Evolutionary conservation across 192 early-diverging fungal genomes (phyloP).

Genomic region (Diversispora eburnea): DNA sequence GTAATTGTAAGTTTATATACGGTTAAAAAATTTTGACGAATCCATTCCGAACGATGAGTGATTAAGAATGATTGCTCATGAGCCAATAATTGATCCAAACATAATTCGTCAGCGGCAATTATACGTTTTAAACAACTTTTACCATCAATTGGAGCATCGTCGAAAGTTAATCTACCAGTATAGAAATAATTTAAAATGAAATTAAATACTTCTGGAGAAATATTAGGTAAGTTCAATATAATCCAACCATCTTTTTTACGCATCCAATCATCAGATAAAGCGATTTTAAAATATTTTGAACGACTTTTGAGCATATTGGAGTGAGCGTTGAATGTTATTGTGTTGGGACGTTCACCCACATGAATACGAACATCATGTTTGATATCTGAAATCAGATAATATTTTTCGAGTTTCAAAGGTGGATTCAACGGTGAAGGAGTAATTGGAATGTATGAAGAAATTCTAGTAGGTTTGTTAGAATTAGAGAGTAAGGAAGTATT

Average conservation of each 20-base stretch:
- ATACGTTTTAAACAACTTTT: constrained; percentile 4
- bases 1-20: not conserved
- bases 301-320: not conserved
- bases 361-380: not conserved
- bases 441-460: no score
- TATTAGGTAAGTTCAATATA: not conserved
- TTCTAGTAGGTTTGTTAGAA: no score
- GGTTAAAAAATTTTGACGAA: not conserved
- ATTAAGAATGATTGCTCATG: not conserved
- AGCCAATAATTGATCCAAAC: not conserved
- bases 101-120: not conserved
- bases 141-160: not conserved
- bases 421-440: no score
- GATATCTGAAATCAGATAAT: not conserved
- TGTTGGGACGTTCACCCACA: not conserved
- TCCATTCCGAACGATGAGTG: not conserved
- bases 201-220: constrained; percentile 6
- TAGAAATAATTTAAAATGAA: not conserved
- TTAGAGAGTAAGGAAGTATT: no score
- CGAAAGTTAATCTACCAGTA: not conserved
- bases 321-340: not conserved
- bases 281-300: constrained; percentile 5
- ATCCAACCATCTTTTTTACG: not conserved
- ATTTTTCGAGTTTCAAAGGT: not conserved
- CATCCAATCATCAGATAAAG: not conserved